Evolutionary conservation across 495 filamentous ascomycete species (phyloP).

Genomic region (Hypomontagnella monticulosa): DNA sequence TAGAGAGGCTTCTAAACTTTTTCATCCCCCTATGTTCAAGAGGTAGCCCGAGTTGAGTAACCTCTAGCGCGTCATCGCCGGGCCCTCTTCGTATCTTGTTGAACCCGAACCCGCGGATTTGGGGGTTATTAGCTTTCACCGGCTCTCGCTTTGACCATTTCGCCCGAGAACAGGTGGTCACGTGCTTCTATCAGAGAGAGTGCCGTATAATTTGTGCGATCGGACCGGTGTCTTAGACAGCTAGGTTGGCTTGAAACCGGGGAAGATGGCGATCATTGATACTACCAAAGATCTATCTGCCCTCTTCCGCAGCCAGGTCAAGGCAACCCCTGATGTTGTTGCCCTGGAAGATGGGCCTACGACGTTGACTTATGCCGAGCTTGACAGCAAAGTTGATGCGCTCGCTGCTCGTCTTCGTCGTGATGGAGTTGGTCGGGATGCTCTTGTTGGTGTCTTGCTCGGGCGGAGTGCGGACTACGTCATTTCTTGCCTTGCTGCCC

Average conservation of each 20-base stretch:
- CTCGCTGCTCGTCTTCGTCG: conserved; percentile 64
- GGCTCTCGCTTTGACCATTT: conserved; percentile 2
- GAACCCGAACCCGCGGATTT: conserved; percentile 12
- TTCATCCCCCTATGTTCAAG: conserved; percentile 14
- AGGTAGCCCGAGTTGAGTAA: conserved; percentile 10
- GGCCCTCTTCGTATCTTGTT: conserved; percentile 1
- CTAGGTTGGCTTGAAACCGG: conserved; percentile 13
- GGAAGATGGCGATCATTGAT: conserved; percentile 66
- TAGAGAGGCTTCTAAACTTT: conserved; percentile 3
- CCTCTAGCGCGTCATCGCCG: conserved; percentile 8
- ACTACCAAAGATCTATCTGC: conserved; percentile 69
- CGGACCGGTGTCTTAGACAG: not conserved
- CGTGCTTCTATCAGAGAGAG: conserved; percentile 22
- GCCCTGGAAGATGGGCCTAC: conserved; percentile 68
- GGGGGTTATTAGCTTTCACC: conserved; percentile 17
- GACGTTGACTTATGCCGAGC: conserved; percentile 68
- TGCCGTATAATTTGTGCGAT: conserved; percentile 6
- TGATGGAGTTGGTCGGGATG: conserved; percentile 67
- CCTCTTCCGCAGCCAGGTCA: conserved; percentile 66
- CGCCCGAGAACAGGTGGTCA: conserved; percentile 22
- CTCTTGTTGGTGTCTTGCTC: conserved; percentile 70
- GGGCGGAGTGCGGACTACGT: conserved; percentile 75
- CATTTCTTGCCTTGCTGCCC: conserved; percentile 72
- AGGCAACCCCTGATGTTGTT: conserved; percentile 65
- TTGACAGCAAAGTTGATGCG: conserved; percentile 64